Base-by-base conservation (phyloP, 2,329 filamentous ascomycete species). In the Ceratocystis cubensis region DNA sequence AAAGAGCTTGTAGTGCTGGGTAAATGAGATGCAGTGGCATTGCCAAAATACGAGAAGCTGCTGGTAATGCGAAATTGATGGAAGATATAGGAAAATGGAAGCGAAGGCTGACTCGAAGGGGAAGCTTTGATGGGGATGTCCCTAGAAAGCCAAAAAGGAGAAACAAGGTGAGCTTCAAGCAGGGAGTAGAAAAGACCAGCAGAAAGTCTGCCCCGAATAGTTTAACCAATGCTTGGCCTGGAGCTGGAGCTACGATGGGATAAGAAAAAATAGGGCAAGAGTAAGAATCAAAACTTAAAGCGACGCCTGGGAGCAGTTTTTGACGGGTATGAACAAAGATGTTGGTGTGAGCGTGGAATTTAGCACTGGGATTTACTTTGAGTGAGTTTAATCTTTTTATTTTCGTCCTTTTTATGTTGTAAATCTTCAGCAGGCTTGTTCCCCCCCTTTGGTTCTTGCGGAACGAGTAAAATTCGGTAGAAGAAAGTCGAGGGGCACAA, bases 51-150 rank as follows among this genome's bases (percentile, higher is more conserved):
- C 56, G 17, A 59, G 56, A n/a, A 33, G 37, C 13, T n/a, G 30
- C 25, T 15, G 3, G 48, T 41, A 41, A 15, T 15, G 48, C 22
- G 20, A 53, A 15, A 28, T 25, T 10, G 30, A 59, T 59, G 56
- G 3, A 28, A 25, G 53, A 57, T 22, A 25, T 13, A 37, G 37
- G 37, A 25, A 28, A 15, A 37, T n/a, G 28, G 25, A 37, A 33
- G 28, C 56, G 56, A 37, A 37, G 56, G 56, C 56, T 59, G 56
- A n/a, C 28, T n/a, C 7, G 56, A 28, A 30, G 56, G 37, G 13
- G 53, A 17, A 37, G 53, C 53, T 59, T 57, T 57, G 53, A 59
- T 59, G 28, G n/a, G 28, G 30, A 25, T n/a, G 48, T 53, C 48
- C 48, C 17, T 17, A 37, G 56, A n/a, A 59, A 37, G 28, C 28